Base-by-base conservation (phyloP, 2,329 filamentous ascomycete genomes). In the Exophiala bonariae region DNA sequence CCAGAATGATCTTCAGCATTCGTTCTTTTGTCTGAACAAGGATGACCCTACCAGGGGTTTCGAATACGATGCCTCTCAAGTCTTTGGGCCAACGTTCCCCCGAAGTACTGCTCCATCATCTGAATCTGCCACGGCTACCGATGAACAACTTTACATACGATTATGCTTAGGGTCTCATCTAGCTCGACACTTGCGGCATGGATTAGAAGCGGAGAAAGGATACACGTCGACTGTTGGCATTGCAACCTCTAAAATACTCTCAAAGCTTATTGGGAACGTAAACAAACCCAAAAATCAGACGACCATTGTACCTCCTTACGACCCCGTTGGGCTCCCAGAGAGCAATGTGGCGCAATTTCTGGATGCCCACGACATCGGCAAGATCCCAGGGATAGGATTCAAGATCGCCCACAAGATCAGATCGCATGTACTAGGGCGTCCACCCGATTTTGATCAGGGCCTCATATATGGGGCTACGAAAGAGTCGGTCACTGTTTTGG, bases 231-330 rank as follows among this genome's bases (percentile, higher is more conserved):
- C 91, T 1, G 90, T 88, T 33, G 92, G 92, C 3, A 82, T 97
- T 17, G 86, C 90, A 2, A 95, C 89, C 1, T 92, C 86, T 61
- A 97, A 97, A 66, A 68, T 92, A 4, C 74, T 96, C 9, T 83
- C 87, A 49, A 97, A 97, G 66, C 77, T 97, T 11, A 87, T 83
- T 8, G 92, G 92, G 10, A 87, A 82, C 64, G 74, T 85, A 49
- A 82, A 96, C 64, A 97, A 97, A 69, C 92, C 92, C 1, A 84
- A 85, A 49, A 86, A 82, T 51, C 93, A 97, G 66, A 97, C 92
- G 0, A 89, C 87, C 0, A 72, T 97, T 6, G 68, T 95, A 34
- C 83, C 86, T 4, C 80, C 86, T 2, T 79, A 80, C 44, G 71
- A 73, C 3, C 59, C 55, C 17, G 44, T 54, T 26, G 52, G 55